Evolutionary conservation across 1,139 yeast genomes (phyloP).

Genomic region (Debaryomycetaceae sp.): DNA sequence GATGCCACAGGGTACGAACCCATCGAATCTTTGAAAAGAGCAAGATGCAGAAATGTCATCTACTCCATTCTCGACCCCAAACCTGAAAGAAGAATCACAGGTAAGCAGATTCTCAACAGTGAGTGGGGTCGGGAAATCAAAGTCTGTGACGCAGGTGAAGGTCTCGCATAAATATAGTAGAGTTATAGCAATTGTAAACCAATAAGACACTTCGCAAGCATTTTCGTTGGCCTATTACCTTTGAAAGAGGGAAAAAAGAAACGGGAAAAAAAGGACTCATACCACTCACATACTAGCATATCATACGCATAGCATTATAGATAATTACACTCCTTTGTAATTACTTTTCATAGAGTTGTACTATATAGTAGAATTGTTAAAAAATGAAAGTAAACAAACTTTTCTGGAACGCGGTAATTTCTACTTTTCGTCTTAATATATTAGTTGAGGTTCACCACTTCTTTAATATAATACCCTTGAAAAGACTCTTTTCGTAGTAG

Average conservation of each 20-base stretch:
- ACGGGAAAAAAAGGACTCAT: no score
- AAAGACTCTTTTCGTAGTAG: not conserved
- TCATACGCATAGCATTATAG: no score
- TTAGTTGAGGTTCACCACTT: not conserved
- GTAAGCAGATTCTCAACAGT: constrained; percentile 81
- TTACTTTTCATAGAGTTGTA: no score
- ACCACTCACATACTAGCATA: no score
- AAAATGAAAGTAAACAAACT: not conserved
- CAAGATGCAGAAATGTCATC: constrained; percentile 86
- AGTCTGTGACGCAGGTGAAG: constrained; percentile 68
- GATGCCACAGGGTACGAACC: constrained; percentile 88
- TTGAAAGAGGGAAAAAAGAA: no score
- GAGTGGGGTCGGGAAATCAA: constrained; percentile 94
- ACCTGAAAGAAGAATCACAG: constrained; percentile 82
- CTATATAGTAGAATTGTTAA: not conserved
- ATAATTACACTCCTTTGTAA: no score
- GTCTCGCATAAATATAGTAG: constrained; percentile 3
- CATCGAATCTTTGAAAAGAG: constrained; percentile 75
- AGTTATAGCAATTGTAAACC: not conserved
- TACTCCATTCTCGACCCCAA: constrained; percentile 90
- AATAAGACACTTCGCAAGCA: not conserved
- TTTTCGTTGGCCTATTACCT: no score
- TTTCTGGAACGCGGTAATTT: not conserved
- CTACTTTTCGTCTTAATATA: not conserved
- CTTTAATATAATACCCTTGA: not conserved